These are phyloP conservation scores for Alternaria consortialis DNA, from an alignment of 2,329 filamentous ascomycete species.

Conservation along the genomic window DNA sequence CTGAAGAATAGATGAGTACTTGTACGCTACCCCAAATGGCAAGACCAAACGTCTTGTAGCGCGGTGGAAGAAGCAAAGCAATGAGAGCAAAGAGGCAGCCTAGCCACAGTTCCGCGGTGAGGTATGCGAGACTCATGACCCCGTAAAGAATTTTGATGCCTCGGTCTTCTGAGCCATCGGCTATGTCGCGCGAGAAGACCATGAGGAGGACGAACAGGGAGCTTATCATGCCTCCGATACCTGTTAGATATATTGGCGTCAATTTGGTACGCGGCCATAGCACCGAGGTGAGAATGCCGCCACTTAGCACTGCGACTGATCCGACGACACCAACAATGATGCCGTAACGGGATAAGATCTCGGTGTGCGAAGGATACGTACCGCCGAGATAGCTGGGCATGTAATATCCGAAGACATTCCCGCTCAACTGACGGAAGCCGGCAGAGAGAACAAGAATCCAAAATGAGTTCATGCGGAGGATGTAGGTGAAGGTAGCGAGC, in stretches of 20 bases:
- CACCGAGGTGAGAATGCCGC: neutral
- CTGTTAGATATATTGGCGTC: neutral
- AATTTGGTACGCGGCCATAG: neutral
- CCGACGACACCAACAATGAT: slow-evolving; percentile 1
- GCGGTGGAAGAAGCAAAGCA: neutral
- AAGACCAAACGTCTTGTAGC: neutral
- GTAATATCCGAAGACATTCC: no score
- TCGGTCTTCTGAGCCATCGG: neutral
- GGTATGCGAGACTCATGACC: neutral
- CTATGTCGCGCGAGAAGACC: neutral
- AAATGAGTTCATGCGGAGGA: no score
- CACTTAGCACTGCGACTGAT: neutral
- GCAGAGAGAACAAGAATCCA: no score
- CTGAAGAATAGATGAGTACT: neutral
- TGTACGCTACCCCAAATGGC: slow-evolving; percentile 3
- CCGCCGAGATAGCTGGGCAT: no score
- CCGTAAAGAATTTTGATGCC: neutral
- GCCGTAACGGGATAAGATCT: neutral
- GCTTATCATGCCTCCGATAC: neutral
- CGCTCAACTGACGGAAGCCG: no score
- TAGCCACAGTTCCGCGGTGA: neutral
- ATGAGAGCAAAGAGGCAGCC: neutral
- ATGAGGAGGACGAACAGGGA: neutral
- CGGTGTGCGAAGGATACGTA: neutral
- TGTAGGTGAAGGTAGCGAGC: no score